Evolutionary conservation across 106 monocot species (phyloP).

Genomic region (Acorus gramineus): DNA sequence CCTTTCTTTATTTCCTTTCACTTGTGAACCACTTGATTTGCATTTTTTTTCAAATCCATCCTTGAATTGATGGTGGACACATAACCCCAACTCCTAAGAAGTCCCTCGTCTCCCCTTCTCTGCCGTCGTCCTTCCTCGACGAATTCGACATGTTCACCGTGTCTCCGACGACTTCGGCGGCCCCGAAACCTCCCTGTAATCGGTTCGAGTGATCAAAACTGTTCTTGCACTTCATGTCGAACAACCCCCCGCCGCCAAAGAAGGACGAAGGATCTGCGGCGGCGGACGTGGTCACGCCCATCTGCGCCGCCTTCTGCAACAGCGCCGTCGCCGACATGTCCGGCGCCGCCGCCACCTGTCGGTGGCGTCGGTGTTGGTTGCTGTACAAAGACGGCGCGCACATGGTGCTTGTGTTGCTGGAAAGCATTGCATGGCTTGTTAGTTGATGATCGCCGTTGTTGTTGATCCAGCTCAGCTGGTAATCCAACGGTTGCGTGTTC

Average conservation of each 20-base stretch:
- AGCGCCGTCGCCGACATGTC: slow-evolving; percentile 49
- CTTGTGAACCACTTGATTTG: background rate
- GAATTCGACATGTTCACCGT: background rate
- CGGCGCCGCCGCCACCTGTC: background rate
- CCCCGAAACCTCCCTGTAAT: too few relatives aligned
- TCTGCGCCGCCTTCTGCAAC: slow-evolving; percentile 49
- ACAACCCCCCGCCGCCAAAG: too few relatives aligned
- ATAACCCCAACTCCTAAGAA: slow-evolving; percentile 36
- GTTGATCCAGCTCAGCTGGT: slow-evolving; percentile 29
- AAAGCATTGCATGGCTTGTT: slow-evolving; percentile 8
- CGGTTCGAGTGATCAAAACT: too few relatives aligned
- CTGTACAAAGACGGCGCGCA: slow-evolving; percentile 27
- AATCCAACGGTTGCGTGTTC: slow-evolving; percentile 12
- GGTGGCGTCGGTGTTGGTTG: slow-evolving; percentile 18
- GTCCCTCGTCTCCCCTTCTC: slow-evolving; percentile 23
- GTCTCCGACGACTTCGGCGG: background rate
- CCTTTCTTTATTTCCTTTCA: background rate
- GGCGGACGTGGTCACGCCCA: slow-evolving; percentile 18
- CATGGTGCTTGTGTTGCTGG: background rate
- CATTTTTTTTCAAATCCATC: slow-evolving; percentile 28
- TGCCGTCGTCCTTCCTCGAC: slow-evolving; percentile 6
- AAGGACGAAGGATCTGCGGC: background rate
- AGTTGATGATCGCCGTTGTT: slow-evolving; percentile 7
- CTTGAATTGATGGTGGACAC: slow-evolving; percentile 23
- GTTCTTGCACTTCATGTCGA: too few relatives aligned